These are phyloP conservation scores for Ilex asprella DNA, from an alignment of 257 asterid species.

Conservation along the genomic window DNA sequence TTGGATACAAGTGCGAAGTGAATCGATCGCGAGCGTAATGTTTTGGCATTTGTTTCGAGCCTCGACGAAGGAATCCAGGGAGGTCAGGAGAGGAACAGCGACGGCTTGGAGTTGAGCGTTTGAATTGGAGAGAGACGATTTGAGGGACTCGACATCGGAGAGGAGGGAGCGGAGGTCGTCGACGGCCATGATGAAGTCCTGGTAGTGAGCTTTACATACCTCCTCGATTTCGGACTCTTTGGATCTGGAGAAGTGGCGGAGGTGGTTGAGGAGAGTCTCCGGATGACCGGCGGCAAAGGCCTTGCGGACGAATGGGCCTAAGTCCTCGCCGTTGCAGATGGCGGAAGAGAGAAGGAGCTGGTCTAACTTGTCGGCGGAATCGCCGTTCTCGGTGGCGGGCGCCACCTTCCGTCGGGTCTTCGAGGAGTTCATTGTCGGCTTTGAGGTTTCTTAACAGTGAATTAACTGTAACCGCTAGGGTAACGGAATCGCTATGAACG, in stretches of 20 bases:
- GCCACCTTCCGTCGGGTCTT: conserved; percentile 77
- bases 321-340: conserved; percentile 89
- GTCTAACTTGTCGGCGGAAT: conserved; percentile 82
- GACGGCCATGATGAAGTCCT: conserved; percentile 92
- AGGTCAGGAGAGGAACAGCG: conserved; percentile 66
- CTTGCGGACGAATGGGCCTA: conserved; percentile 82
- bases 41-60: conserved; percentile 62
- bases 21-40: conserved; percentile 58
- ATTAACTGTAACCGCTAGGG: conserved; percentile 24
- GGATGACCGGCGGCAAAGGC: conserved; percentile 86
- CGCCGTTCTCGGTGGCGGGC: conserved; percentile 61
- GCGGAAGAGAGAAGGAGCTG: conserved; percentile 80
- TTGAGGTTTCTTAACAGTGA: conserved; percentile 1
- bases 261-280: conserved; percentile 70
- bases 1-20: conserved; percentile 54
- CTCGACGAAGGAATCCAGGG: conserved; percentile 71
- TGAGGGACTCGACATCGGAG: conserved; percentile 89
- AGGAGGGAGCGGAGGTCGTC: conserved; percentile 94
- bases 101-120: conserved; percentile 78
- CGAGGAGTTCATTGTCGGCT: conserved; percentile 39
- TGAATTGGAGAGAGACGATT: conserved; percentile 63
- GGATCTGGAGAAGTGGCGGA: conserved; percentile 69
- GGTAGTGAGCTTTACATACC: conserved; percentile 90
- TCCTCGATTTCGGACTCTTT: conserved; percentile 95
- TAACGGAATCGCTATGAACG: conserved; percentile 35